Percentiles rank a stretch among this genome's conserved stretches.
phyloP scores from a whole-genome alignment of 2,329 filamentous ascomycete species.

The Xylariaceae sp. region DNA sequence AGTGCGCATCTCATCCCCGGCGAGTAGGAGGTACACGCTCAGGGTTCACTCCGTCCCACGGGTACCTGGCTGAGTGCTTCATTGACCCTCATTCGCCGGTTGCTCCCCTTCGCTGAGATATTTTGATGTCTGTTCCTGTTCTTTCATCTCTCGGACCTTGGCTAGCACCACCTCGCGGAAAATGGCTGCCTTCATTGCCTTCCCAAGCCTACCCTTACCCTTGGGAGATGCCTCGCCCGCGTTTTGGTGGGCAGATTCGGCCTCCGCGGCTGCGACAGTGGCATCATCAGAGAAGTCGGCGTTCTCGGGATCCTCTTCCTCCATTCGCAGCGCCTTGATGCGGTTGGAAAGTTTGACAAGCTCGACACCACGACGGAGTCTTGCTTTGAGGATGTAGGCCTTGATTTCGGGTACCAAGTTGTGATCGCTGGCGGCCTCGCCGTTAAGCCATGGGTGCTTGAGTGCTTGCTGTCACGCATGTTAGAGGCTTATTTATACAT shows the following conservation, averaged over 20 bases:
- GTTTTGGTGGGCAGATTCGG: constrained; percentile 31
- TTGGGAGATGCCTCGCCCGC: constrained; percentile 31
- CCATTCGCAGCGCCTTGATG: constrained; percentile 89
- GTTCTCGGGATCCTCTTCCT: constrained; percentile 76
- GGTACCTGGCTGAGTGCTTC: too few species aligned
- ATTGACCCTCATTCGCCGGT: too few species aligned
- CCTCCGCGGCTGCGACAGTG: constrained; percentile 47
- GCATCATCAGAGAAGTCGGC: constrained; percentile 65
- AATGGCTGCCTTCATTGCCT: constrained; percentile 61
- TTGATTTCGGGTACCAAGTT: constrained; percentile 96
- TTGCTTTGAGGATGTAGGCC: constrained; percentile 85
- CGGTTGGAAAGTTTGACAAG: constrained; percentile 93
- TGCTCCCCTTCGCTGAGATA: too few species aligned
- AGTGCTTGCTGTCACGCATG: constrained; percentile 58
- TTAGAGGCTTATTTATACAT: constrained; percentile 1
- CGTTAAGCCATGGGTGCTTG: constrained; percentile 81
- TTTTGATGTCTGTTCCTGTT: constrained; percentile 70
- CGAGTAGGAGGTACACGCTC: too few species aligned
- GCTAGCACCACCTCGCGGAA: constrained; percentile 92
- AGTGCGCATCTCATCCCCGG: too few species aligned
- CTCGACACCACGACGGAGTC: constrained; percentile 88
- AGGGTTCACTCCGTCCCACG: too few species aligned
- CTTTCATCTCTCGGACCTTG: constrained; percentile 89
- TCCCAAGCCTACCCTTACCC: constrained; percentile 40
- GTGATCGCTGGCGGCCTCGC: constrained; percentile 87